Conservation (phyloP, 441 rosid genomes). For the Brassica balearica region DNA sequence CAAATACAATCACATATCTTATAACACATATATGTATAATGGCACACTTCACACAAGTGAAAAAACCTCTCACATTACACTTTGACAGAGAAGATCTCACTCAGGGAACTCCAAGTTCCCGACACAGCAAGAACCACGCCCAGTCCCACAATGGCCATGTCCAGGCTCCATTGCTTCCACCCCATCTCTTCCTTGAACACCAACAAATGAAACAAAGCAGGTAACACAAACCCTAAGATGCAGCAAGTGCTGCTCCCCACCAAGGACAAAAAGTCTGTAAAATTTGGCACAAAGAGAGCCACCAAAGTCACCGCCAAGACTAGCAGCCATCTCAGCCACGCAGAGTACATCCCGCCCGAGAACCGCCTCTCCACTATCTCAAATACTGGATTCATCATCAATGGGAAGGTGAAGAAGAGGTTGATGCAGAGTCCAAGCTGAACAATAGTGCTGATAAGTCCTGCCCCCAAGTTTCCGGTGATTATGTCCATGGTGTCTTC, state of each 20-base stretch:
- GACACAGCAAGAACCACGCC: constrained; percentile 65
- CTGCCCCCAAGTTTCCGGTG: constrained; percentile 74
- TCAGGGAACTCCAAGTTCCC: constrained; percentile 70
- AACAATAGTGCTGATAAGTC: constrained; percentile 57
- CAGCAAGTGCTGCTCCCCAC: constrained; percentile 88
- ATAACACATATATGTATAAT: constrained; percentile 1
- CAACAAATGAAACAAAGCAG: constrained; percentile 69
- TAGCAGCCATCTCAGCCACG: constrained; percentile 77
- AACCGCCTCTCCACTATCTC: constrained; percentile 78
- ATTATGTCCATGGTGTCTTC: constrained; percentile 67
- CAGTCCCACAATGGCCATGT: constrained; percentile 52
- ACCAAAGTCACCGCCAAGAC: constrained; percentile 65
- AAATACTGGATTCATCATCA: constrained; percentile 89
- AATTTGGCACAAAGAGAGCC: constrained; percentile 79
- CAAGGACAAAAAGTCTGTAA: constrained; percentile 79
- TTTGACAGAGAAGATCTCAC: constrained; percentile 63
- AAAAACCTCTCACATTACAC: constrained; percentile 28
- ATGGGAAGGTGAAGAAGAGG: constrained; percentile 82
- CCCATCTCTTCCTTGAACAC: constrained; percentile 73
- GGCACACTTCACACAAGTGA: constrained; percentile 29
- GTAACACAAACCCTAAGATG: constrained; percentile 76
- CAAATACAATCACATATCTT: constrained; percentile 33
- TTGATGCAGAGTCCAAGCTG: constrained; percentile 76
- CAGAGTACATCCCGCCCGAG: constrained; percentile 58
- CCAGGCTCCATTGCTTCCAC: constrained; percentile 56